Conservation (phyloP, 2,329 filamentous ascomycete species). For the Fusarium musae region DNA sequence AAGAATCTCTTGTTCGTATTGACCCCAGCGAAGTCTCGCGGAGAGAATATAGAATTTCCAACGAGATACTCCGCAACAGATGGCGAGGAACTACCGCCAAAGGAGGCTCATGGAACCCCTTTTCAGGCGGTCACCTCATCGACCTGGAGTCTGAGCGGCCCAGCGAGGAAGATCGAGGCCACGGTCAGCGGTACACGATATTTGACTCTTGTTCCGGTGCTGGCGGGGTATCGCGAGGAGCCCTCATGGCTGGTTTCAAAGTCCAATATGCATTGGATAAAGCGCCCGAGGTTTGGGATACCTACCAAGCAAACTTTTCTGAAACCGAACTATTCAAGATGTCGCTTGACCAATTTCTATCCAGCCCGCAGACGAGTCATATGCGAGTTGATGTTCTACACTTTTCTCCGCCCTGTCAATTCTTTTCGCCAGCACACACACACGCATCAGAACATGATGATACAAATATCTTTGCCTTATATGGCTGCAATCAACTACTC, state of each 20-base stretch:
- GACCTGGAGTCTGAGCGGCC: slow-evolving; percentile 38
- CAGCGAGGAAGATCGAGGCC: background rate
- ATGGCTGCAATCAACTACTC: slow-evolving; percentile 66
- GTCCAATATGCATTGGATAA: slow-evolving; percentile 74
- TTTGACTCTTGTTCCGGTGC: slow-evolving; percentile 80
- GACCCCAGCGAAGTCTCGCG: slow-evolving; percentile 46
- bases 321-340: slow-evolving; percentile 59
- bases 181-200: slow-evolving; percentile 68
- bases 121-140: slow-evolving; percentile 11
- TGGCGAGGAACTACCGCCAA: slow-evolving; percentile 46
- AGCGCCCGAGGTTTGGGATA: slow-evolving; percentile 63
- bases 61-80: slow-evolving; percentile 49
- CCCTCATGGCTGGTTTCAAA: slow-evolving; percentile 65
- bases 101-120: slow-evolving; percentile 49
- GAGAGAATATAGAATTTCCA: slow-evolving; percentile 42
- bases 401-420: slow-evolving; percentile 81
- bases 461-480: slow-evolving; percentile 70
- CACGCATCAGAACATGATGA: slow-evolving; percentile 75
- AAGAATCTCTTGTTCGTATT: slow-evolving; percentile 53
- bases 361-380: slow-evolving; percentile 35
- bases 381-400: slow-evolving; percentile 75
- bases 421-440: slow-evolving; percentile 79
- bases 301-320: slow-evolving; percentile 69
- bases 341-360: slow-evolving; percentile 62
- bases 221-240: slow-evolving; percentile 76